Conservation (phyloP, 148 eudicot species). For the Chenopodium album region DNA sequence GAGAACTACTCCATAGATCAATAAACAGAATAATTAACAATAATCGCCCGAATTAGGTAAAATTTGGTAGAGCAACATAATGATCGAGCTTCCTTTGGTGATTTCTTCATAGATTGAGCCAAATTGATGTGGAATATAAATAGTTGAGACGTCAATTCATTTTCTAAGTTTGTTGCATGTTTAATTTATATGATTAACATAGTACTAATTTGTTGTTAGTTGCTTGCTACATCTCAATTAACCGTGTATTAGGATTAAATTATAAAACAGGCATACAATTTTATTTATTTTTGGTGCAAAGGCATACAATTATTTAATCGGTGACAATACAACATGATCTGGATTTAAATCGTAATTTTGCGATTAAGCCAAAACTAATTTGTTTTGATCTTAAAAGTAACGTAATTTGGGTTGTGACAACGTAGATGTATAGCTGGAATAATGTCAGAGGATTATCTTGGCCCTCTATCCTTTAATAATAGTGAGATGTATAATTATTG, state of each 20-base stretch:
- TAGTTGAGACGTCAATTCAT: not conserved
- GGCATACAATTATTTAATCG: not conserved
- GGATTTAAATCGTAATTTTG: not conserved
- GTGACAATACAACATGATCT: slow-evolving; percentile 10
- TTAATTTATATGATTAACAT: not conserved
- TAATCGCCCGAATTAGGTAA: not conserved
- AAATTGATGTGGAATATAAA: not conserved
- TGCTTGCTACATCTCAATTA: not conserved
- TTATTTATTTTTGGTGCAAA: too few relatives aligned
- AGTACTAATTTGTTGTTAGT: not conserved
- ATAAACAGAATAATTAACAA: not conserved
- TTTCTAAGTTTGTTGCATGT: slow-evolving; percentile 1
- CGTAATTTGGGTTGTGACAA: not conserved
- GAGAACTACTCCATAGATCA: not conserved
- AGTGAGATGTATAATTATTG: not conserved
- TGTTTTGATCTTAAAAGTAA: not conserved
- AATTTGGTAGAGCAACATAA: not conserved
- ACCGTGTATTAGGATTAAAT: not conserved
- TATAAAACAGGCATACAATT: too few relatives aligned
- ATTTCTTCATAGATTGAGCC: not conserved
- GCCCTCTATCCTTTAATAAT: not conserved
- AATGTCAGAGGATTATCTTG: not conserved
- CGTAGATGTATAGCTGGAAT: slow-evolving; percentile 1
- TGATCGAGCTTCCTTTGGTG: not conserved
- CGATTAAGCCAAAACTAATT: not conserved